Base-by-base conservation (phyloP, 2,329 filamentous ascomycete species). In the Colletotrichum sp. region DNA sequence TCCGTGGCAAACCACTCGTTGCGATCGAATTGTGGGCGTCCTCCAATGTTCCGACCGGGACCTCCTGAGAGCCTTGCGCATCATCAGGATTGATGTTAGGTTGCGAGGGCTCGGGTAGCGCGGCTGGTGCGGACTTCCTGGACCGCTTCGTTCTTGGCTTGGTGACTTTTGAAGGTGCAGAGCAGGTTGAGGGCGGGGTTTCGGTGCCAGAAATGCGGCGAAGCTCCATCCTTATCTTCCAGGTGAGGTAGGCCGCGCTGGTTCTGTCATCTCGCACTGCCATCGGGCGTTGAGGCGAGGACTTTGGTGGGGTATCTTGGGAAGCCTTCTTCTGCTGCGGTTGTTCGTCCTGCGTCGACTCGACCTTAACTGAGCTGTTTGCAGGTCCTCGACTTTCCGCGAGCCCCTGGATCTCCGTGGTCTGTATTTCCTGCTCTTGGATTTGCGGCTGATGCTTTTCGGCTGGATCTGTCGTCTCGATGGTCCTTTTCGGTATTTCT, bases 211-310 rank as follows among this genome's bases (percentile, higher is more conserved):
- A 83, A 66, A 87, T 84, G 13, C 81, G 82, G 44, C 82, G 85
- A 62, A 88, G 83, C 69, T 85, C 83, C 10, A 82, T 77, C 59
- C 86, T 74, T 49, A 90, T 87, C 77, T 87, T 89, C 72, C 82
- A 80, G 2, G 84, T 83, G 75, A 87, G 84, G 76, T 87, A 88
- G 0, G 87, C 88, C 0, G 83, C 88, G 28, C 87, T 88, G 15
- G 81, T 81, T 76, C 85, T 88, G 72, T 88, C 86, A 68, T 90
- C 88, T 8, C 87, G 87, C 34, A 87, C 78, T 4, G 87, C 86
- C 6, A 85, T 83, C 1, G 88, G 87, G 18, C 87, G 84, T 28
- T 34, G 63, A 52, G 81, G 83, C 3, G 83, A 79, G 4, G 82
- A 79, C 7, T 69, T 76, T 26, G 69, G 39, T 8, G 16, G 44